Evolutionary conservation across 2,329 filamentous ascomycete genomes (phyloP), one percentile per base, ranked within the genome.

Genomic region (Botryotinia convoluta): DNA sequence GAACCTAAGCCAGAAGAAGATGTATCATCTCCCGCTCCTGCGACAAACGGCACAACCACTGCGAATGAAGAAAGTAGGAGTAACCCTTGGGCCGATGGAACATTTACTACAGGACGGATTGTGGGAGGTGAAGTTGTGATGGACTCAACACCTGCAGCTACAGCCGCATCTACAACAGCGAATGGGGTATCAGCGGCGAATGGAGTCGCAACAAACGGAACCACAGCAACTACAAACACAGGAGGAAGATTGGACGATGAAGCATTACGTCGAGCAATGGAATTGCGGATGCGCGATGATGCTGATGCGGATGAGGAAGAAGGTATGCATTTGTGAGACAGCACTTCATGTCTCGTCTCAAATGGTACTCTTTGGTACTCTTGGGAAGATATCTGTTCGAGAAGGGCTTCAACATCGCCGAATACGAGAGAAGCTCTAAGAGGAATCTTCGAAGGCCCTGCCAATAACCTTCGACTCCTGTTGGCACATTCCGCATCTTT

Each of bases 101-200:
- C 89, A 0, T 91, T 91, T 77, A 86, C 89, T 79, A 88, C 86
- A 1, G 89, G 89, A 16, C 86, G 85, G 22, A 85, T 91, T 77
- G 83, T 85, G 3, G 84, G 84, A 74, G 87, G 87, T 37, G 82
- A 85, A 77, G 76, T 88, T 4, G 82, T 81, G n/a, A 82, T 87
- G 79, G 84, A 87, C 77, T 72, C 67, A 54, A 68, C 42, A 35
- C 59, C 72, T 72, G 72, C 70, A 72, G 69, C n/a, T 69, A 59
- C 44, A 60, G 64, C 65, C 2, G 20, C 61, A 57, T 3, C 18
- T 61, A 20, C 45, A 37, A 54, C 37, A 35, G 39, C 22, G 9
- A 62, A 75, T 54, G 64, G 71, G 22, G 48, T 57, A 18, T 37
- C n/a, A 18, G 29, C 35, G 26, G 69, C 62, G 20, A 77, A 74